Percentiles rank a stretch among this genome's conserved stretches.
These are phyloP conservation scores for Aspergillus versicolor DNA, from an alignment of 2,329 filamentous ascomycete species.

Conservation along the genomic window DNA sequence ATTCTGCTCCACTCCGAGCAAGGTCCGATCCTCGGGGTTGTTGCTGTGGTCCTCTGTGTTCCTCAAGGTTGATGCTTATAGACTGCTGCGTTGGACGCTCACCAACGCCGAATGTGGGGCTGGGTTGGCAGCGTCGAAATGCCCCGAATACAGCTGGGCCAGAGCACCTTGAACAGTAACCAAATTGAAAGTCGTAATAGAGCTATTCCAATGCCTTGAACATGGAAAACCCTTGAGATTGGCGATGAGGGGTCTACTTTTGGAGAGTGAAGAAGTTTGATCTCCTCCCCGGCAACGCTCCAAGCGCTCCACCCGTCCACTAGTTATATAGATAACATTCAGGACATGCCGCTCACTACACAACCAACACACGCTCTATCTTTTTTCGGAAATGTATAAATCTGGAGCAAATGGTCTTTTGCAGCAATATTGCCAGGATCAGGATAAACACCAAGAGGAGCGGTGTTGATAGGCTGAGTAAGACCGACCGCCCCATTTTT, in stretches of 20 bases:
- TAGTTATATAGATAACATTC: background rate
- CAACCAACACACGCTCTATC: background rate
- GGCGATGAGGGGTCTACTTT: background rate
- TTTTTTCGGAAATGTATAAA: background rate
- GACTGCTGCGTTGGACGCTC: background rate
- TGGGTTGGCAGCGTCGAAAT: background rate
- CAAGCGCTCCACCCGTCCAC: background rate
- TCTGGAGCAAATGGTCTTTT: too few species aligned
- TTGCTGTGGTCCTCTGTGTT: background rate
- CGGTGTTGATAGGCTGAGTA: slow-evolving; percentile 1
- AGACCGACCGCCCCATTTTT: slow-evolving; percentile 4
- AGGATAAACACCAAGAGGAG: background rate
- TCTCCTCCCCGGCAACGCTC: background rate
- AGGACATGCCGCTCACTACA: background rate
- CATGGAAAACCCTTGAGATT: background rate
- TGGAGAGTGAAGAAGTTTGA: background rate
- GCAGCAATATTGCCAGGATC: background rate
- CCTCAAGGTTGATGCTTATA: background rate
- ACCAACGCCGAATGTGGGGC: background rate
- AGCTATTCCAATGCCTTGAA: background rate
- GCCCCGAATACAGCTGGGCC: background rate
- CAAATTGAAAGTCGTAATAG: background rate
- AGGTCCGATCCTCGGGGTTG: background rate
- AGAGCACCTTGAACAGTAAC: background rate
- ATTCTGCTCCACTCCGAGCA: background rate